phyloP scores from a whole-genome alignment of 140 eudicot genomes.

The Erigeron philadelphicus region DNA sequence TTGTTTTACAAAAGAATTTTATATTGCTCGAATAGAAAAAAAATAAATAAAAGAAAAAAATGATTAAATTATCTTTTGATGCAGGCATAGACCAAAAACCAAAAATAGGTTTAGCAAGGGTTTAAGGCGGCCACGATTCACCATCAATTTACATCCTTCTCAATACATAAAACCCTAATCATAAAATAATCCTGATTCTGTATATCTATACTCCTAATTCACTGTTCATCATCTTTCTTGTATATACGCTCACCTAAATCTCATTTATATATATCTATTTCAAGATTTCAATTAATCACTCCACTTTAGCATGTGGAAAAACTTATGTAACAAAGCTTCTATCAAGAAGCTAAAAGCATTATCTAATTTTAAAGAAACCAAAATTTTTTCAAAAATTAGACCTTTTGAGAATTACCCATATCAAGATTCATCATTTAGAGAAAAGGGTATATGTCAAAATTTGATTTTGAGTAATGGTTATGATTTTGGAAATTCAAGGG shows the following conservation, averaged over 20 bases:
- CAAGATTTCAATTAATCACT: neutral
- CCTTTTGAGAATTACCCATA: neutral
- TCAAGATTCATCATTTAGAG: constrained; percentile 11
- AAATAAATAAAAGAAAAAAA: neutral
- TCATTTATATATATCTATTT: constrained; percentile 6
- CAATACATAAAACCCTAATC: constrained; percentile 5
- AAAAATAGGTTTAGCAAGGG: constrained; percentile 69
- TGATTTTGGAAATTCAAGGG: constrained; percentile 17
- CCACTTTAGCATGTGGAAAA: constrained; percentile 64
- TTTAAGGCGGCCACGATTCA: constrained; percentile 58
- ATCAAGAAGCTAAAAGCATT: constrained; percentile 45
- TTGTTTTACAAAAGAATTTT: no score
- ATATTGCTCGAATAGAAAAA: neutral
- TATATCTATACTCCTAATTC: neutral
- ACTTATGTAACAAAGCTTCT: constrained; percentile 41
- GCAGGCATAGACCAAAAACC: neutral
- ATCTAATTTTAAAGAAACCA: constrained; percentile 29
- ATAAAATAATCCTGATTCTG: neutral
- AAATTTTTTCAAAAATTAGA: constrained; percentile 11
- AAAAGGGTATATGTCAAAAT: constrained; percentile 21
- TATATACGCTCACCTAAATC: constrained; percentile 3
- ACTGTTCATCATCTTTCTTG: neutral
- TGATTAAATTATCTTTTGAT: constrained; percentile 5
- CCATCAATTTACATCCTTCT: constrained; percentile 10
- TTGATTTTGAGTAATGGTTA: constrained; percentile 12